These are phyloP conservation scores for Cucumis cinereus DNA, from an alignment of 306 rosid genomes.

Conservation along the genomic window DNA sequence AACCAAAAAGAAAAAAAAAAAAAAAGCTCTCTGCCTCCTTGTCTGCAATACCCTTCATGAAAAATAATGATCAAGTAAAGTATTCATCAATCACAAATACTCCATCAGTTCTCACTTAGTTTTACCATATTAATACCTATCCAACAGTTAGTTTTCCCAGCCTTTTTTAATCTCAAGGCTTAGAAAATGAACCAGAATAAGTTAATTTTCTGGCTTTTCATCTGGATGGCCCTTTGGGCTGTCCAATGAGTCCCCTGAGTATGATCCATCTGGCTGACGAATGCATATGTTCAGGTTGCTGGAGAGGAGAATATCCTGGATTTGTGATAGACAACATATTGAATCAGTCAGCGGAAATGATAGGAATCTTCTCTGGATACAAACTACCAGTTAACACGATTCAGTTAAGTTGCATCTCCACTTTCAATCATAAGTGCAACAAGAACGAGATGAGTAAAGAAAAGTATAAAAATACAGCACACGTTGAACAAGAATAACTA, in stretches of 20 bases:
- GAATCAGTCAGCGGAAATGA: slow-evolving; percentile 12
- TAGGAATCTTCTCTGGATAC: neutral
- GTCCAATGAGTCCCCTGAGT: slow-evolving; percentile 60
- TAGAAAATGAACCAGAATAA: slow-evolving; percentile 20
- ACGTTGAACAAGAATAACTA: neutral
- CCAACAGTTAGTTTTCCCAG: slow-evolving; percentile 50
- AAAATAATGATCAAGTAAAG: slow-evolving; percentile 25
- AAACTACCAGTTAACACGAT: neutral
- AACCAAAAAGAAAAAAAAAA: slow-evolving; percentile 16
- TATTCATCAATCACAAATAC: slow-evolving; percentile 1
- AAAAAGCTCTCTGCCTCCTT: slow-evolving; percentile 26
- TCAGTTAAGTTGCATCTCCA: neutral
- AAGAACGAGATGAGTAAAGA: neutral
- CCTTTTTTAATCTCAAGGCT: slow-evolving; percentile 25
- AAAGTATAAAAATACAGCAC: neutral
- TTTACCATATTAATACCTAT: slow-evolving; percentile 47
- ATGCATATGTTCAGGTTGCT: slow-evolving; percentile 80
- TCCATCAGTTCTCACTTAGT: slow-evolving; percentile 22
- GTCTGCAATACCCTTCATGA: slow-evolving; percentile 18
- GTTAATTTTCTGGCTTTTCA: slow-evolving; percentile 41
- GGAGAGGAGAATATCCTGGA: slow-evolving; percentile 62
- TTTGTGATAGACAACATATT: slow-evolving; percentile 6
- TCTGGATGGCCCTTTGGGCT: slow-evolving; percentile 60
- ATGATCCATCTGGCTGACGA: slow-evolving; percentile 87
- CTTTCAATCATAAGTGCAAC: neutral